Conservation (phyloP, 257 asterid genomes). For the Petrea volubilis region DNA sequence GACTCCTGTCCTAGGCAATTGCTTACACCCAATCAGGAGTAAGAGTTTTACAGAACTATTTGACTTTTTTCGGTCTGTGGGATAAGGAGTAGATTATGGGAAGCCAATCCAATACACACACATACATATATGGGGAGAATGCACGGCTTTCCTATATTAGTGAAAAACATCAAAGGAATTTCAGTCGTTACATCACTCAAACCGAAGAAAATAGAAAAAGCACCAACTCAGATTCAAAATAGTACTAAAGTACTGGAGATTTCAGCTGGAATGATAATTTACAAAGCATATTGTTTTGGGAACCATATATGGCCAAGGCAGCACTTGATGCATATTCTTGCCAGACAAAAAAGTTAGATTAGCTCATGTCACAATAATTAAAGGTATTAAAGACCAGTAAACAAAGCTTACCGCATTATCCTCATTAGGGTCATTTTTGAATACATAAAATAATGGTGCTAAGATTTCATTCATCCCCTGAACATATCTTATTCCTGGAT, state of each 20-base stretch:
- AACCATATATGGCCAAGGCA: not conserved
- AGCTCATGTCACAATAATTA: not conserved
- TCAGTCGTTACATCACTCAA: constrained; percentile 4
- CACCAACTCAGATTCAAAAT: not conserved
- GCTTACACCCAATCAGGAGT: not conserved
- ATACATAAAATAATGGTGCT: constrained; percentile 82
- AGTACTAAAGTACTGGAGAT: not conserved
- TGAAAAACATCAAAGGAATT: not conserved
- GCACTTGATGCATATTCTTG: not conserved
- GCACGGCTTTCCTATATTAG: not conserved
- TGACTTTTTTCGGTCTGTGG: not conserved
- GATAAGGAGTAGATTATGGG: not conserved
- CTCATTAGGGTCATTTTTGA: constrained; percentile 74
- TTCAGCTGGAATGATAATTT: constrained; percentile 15
- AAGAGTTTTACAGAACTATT: not conserved
- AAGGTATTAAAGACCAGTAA: constrained; percentile 8
- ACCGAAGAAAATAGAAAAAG: constrained; percentile 13
- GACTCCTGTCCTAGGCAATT: not conserved
- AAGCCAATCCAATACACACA: not conserved
- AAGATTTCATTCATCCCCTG: constrained; percentile 99
- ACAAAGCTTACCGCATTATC: constrained; percentile 64
- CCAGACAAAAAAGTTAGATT: not conserved
- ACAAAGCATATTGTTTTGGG: not conserved
- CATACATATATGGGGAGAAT: not conserved
- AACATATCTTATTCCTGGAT: constrained; percentile 97